These are phyloP conservation scores for Lachancea dasiensis DNA, from an alignment of 805 yeast species.

Conservation along the genomic window DNA sequence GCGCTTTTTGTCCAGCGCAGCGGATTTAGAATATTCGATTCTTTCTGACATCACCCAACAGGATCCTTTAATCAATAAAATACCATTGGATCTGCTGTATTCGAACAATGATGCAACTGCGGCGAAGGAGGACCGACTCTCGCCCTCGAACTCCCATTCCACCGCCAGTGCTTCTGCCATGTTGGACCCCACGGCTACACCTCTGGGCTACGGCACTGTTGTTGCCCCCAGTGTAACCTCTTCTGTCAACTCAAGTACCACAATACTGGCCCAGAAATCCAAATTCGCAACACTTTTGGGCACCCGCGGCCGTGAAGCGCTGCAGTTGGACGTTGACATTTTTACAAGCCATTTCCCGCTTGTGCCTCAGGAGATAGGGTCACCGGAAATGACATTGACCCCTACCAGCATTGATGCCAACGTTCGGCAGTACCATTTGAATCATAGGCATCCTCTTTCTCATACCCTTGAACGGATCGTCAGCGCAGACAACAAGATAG, in stretches of 20 bases:
- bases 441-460: conserved; percentile 50
- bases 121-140: conserved; percentile 10
- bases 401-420: conserved; percentile 31
- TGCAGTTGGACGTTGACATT: conserved; percentile 23
- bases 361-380: conserved; percentile 20
- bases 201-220: background rate
- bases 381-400: conserved; percentile 7
- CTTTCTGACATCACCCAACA: conserved; percentile 55
- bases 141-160: conserved; percentile 4
- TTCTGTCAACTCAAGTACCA: no score
- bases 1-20: conserved; percentile 61
- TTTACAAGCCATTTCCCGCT: conserved; percentile 29
- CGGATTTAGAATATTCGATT: conserved; percentile 65
- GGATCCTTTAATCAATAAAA: conserved; percentile 24
- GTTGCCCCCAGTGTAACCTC: background rate
- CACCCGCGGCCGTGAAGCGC: conserved; percentile 21
- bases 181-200: background rate
- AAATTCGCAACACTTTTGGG: conserved; percentile 27
- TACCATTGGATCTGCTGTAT: conserved; percentile 23
- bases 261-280: conserved; percentile 2
- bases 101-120: conserved; percentile 7
- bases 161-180: conserved; percentile 3
- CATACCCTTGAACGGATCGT: conserved; percentile 42
- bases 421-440: conserved; percentile 65
- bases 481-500: conserved; percentile 12